These are phyloP conservation scores for Starmera amethionina DNA, from an alignment of 805 yeast species.

Conservation along the genomic window DNA sequence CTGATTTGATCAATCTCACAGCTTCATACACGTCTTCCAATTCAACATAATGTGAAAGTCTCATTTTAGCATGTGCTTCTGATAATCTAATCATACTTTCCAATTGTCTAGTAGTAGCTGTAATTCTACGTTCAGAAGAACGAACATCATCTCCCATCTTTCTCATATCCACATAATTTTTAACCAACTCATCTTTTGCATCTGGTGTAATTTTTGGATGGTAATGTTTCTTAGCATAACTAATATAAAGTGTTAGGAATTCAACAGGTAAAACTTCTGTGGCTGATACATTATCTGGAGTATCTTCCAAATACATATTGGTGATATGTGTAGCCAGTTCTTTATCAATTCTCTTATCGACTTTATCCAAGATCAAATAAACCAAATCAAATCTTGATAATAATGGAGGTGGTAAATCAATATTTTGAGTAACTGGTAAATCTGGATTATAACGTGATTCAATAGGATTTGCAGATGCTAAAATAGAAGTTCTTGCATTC, in stretches of 20 bases:
- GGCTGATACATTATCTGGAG: constrained; percentile 59
- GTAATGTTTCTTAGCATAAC: constrained; percentile 81
- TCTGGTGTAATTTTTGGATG: constrained; percentile 73
- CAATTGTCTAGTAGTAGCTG: constrained; percentile 96
- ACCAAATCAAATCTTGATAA: constrained; percentile 93
- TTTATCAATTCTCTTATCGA: constrained; percentile 77
- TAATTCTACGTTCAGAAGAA: constrained; percentile 78
- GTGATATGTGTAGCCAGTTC: constrained; percentile 87
- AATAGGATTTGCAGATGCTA: constrained; percentile 96
- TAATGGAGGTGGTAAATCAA: constrained; percentile 93
- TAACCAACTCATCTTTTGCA: constrained; percentile 79
- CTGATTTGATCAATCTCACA: constrained; percentile 83
- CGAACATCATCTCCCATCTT: constrained; percentile 87
- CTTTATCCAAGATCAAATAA: constrained; percentile 83
- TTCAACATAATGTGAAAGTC: constrained; percentile 62
- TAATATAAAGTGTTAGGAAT: constrained; percentile 78
- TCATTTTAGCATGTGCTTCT: constrained; percentile 97
- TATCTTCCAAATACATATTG: constrained; percentile 82
- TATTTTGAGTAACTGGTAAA: constrained; percentile 88
- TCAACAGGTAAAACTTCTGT: constrained; percentile 77
- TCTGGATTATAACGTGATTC: constrained; percentile 94
- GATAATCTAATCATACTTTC: constrained; percentile 91
- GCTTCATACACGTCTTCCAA: constrained; percentile 85
- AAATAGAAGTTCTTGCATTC: constrained; percentile 90
- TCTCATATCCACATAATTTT: constrained; percentile 88